Evolutionary conservation across 106 monocot genomes (phyloP).

Genomic region (Phalaenopsis equestris): DNA sequence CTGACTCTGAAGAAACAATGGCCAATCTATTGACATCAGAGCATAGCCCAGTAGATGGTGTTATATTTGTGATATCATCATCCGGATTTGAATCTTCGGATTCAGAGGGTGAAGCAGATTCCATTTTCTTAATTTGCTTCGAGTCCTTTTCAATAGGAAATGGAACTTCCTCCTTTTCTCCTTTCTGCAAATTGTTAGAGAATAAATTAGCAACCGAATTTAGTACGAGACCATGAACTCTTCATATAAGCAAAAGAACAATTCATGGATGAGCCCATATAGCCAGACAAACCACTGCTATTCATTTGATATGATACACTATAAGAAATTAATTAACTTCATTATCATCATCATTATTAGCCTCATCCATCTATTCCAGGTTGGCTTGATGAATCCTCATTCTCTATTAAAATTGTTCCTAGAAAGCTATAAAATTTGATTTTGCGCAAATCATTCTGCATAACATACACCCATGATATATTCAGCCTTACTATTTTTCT

Average conservation of each 20-base stretch:
- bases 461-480: not conserved
- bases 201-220: not conserved
- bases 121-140: constrained; percentile 8
- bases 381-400: not conserved
- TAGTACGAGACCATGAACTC: not conserved
- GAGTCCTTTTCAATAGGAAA: constrained; percentile 8
- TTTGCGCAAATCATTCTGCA: not conserved
- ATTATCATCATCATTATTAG: not conserved
- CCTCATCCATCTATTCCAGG: not conserved
- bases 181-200: constrained; percentile 21
- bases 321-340: not conserved
- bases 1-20: constrained; percentile 19
- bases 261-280: not conserved
- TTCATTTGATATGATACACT: not conserved
- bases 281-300: not conserved
- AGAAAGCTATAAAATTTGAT: not conserved
- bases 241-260: no score
- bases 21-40: constrained; percentile 14
- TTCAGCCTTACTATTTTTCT: not conserved
- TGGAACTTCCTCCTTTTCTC: constrained; percentile 15
- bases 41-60: constrained; percentile 14
- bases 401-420: not conserved
- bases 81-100: constrained; percentile 42
- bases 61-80: constrained; percentile 13
- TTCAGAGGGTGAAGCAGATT: constrained; percentile 20